Evolutionary conservation across 2,329 filamentous ascomycete species (phyloP).

Genomic region (Sordariomycetes sp.): DNA sequence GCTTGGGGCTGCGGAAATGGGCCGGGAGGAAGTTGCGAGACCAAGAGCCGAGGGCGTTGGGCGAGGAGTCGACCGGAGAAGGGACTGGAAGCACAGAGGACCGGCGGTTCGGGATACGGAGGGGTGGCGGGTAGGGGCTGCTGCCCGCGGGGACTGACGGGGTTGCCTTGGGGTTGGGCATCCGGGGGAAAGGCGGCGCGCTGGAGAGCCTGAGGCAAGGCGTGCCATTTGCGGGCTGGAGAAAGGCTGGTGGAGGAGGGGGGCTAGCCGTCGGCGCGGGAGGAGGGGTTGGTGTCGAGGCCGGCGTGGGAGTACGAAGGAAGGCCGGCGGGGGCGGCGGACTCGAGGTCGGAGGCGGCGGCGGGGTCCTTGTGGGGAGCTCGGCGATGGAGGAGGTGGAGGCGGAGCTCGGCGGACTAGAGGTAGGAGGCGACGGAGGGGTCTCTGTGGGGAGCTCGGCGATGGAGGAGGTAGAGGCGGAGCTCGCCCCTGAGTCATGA

Average conservation of each 20-base stretch:
- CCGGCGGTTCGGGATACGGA: background rate
- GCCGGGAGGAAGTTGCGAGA: background rate
- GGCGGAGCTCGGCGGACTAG: no score
- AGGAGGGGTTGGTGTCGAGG: no score
- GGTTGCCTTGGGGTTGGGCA: background rate
- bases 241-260: background rate
- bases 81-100: constrained; percentile 1
- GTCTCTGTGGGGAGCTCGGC: background rate
- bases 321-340: background rate
- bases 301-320: background rate
- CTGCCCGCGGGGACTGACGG: background rate
- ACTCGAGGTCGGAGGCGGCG: background rate
- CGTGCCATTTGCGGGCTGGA: no score
- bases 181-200: constrained; percentile 5
- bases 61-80: background rate
- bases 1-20: background rate
- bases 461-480: background rate
- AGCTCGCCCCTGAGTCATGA: background rate
- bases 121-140: background rate
- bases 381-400: background rate
- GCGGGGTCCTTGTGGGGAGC: background rate
- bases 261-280: background rate
- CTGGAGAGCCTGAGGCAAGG: background rate
- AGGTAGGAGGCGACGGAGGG: background rate
- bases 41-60: background rate